A percentile compares a stretch with the other conserved stretches of the same genome.
Conservation (phyloP, 2,329 filamentous ascomycete genomes). For the Trichophyton schoenleinii region DNA sequence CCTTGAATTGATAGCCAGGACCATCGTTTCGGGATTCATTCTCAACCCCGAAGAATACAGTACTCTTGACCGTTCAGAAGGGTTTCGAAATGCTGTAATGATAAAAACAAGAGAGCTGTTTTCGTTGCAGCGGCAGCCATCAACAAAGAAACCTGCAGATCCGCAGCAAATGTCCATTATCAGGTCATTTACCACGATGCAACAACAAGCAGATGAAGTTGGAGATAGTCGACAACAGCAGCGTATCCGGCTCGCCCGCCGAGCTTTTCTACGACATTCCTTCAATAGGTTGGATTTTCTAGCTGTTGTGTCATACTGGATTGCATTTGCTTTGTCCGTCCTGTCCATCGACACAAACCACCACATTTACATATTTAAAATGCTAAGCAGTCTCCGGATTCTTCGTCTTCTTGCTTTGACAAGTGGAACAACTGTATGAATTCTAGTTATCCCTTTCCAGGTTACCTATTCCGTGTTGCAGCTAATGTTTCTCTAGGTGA, state of each 20-base stretch:
- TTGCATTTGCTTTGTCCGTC: conserved; percentile 64
- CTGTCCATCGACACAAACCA: conserved; percentile 54
- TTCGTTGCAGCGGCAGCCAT: conserved; percentile 63
- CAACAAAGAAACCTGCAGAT: conserved; percentile 41
- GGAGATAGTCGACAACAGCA: conserved; percentile 63
- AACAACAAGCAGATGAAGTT: conserved; percentile 46
- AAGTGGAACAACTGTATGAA: conserved; percentile 67
- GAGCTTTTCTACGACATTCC: conserved; percentile 84
- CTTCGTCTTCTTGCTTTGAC: conserved; percentile 82
- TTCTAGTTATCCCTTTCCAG: not conserved
- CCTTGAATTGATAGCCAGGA: conserved; percentile 65
- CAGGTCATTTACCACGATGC: conserved; percentile 62
- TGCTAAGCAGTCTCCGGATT: conserved; percentile 92
- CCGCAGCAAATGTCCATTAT: conserved; percentile 46
- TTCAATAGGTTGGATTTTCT: conserved; percentile 95
- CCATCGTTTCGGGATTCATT: conserved; percentile 86
- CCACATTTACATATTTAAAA: conserved; percentile 82
- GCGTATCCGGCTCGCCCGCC: conserved; percentile 70
- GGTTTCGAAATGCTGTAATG: conserved; percentile 58
- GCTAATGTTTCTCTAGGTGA: conserved; percentile 48
- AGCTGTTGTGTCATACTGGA: conserved; percentile 90
- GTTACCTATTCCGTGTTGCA: not conserved
- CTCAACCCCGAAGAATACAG: conserved; percentile 86
- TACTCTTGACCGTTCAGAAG: conserved; percentile 67
- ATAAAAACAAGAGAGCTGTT: conserved; percentile 71